Evolutionary conservation across 2,329 filamentous ascomycete species (phyloP), one percentile per base, ranked within the genome.

Genomic region (Gaeumannomyces sp.): DNA sequence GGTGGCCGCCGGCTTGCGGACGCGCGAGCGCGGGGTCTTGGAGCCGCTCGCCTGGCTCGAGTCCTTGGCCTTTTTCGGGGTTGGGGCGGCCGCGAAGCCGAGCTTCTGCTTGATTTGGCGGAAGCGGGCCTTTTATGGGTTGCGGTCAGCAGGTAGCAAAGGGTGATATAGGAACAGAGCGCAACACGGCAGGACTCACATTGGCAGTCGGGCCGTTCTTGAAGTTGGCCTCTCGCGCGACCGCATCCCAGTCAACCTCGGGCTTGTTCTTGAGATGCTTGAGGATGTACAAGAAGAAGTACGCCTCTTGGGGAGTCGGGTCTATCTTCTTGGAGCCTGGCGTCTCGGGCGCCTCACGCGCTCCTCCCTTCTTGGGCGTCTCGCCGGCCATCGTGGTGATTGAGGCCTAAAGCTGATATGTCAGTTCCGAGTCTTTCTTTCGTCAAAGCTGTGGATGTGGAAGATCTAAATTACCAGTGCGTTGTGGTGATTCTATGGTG

Each of bases 21-120:
- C 59, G 22, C 63, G 62, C 7, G 16, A 7, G 6, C 28, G 27
- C n/a, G 53, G 19, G 29, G 60, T 4, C 35, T n/a, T 28, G 33
- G 56, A 50, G 57, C 28, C 58, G 28, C 31, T 59, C 2, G 38
- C 59, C 45, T 58, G 35, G 27, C 33, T 59, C 50, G 45, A 53
- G 22, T 60, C 65, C 29, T 25, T n/a, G 19, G 64, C 60, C 56
- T 66, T 63, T 14, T 60, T 62, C 29, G 61, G 62, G n/a, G 59
- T 45, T 1, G 59, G 27, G 22, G 57, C 16, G 25, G 16, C 25
- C 2, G 8, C 25, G 57, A 81, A 74, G 3, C 77, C 77, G 0
- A 80, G 73, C 72, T 82, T 81, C 60, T 75, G 73, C 71, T 80
- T 83, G 66, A 84, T 78, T 66, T 84, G 81, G 4, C 79, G 76